Evolutionary conservation across 2,329 filamentous ascomycete species (phyloP).

Genomic region (Phaeosphaeria sp.): DNA sequence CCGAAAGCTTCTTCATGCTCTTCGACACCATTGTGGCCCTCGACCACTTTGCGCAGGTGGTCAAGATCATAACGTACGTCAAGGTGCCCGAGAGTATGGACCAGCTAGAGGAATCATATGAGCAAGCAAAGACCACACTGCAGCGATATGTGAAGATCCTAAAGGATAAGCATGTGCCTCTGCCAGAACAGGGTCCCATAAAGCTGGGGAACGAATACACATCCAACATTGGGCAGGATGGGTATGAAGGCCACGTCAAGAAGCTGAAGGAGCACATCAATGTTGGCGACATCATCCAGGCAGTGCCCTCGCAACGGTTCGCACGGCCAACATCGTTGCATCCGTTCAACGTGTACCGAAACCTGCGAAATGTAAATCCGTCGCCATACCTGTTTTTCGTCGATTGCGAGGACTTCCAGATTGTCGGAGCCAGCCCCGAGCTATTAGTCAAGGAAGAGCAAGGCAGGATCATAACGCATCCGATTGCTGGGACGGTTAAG

Average conservation of each 20-base stretch:
- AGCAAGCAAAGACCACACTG: slow-evolving; percentile 69
- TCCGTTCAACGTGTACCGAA: slow-evolving; percentile 97
- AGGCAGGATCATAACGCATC: slow-evolving; percentile 90
- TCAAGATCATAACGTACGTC: slow-evolving; percentile 93
- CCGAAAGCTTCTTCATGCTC: slow-evolving; percentile 95
- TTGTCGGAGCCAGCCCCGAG: slow-evolving; percentile 93
- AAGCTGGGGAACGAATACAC: slow-evolving; percentile 77
- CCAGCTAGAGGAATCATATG: slow-evolving; percentile 72
- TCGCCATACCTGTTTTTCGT: slow-evolving; percentile 98
- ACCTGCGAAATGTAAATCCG: slow-evolving; percentile 95
- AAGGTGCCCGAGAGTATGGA: slow-evolving; percentile 63
- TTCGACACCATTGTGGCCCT: slow-evolving; percentile 94
- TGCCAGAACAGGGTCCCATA: slow-evolving; percentile 79
- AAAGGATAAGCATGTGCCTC: slow-evolving; percentile 73
- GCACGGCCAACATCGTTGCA: slow-evolving; percentile 88
- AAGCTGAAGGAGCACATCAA: slow-evolving; percentile 88
- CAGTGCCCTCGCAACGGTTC: slow-evolving; percentile 92
- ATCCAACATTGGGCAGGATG: slow-evolving; percentile 87
- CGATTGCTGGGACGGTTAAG: slow-evolving; percentile 94
- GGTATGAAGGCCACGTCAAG: slow-evolving; percentile 90
- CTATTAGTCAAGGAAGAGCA: slow-evolving; percentile 89
- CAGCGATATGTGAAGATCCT: slow-evolving; percentile 73
- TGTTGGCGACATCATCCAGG: slow-evolving; percentile 94
- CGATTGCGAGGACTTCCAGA: slow-evolving; percentile 88
- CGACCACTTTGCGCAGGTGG: slow-evolving; percentile 90